Evolutionary conservation across 805 yeast genomes (phyloP), one percentile per base, ranked within the genome.

Genomic region (Candida quercuum): DNA sequence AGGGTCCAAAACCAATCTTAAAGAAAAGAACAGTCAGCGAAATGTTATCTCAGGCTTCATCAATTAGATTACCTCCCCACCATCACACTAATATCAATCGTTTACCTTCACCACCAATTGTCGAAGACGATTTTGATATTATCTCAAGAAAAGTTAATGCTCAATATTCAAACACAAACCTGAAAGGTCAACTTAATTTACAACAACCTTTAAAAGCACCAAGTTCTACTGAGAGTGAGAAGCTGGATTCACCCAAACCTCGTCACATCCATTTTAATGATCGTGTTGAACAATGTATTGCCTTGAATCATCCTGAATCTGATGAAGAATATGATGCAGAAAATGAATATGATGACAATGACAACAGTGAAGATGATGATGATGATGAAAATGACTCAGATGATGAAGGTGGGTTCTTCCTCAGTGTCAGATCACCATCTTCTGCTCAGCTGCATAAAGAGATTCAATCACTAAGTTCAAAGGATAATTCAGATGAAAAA

Each of bases 221-320:
- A 33, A 16, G 16, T 15, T 25, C 31, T 5, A 21, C 10, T 12
- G 15, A 25, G 19, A 27, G 36, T n/a, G n/a, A n/a, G n/a, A n/a
- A 18, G 15, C 26, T 4, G 18, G 21, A 13, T n/a, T 22, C 36
- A 6, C 30, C 27, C 8, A 33, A 33, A 20, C 37, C 36, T 18
- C 75, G 94, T 43, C 95, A 76, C 49, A 89, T 93, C 43, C 98
- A 89, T 61, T 93, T 93, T 64, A 93, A 83, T 58, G 94, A 87
- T 56, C 78, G 88, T 37, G 99, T 93, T 23, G 89, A 87, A 58
- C 99, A 93, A 60, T 93, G 99, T 60, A 79, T 86, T 44, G 89
- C 95, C 0, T 57, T 89, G 33, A 48, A 51, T 22, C 41, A 45
- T 17, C 55, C 52, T 15, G 49, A 43, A 15, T 33, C 46, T 3